A percentile compares a stretch with the other conserved stretches of the same genome.
Evolutionary conservation across 768 basidiomycete species (phyloP).

Genomic region (Suillus lakei): DNA sequence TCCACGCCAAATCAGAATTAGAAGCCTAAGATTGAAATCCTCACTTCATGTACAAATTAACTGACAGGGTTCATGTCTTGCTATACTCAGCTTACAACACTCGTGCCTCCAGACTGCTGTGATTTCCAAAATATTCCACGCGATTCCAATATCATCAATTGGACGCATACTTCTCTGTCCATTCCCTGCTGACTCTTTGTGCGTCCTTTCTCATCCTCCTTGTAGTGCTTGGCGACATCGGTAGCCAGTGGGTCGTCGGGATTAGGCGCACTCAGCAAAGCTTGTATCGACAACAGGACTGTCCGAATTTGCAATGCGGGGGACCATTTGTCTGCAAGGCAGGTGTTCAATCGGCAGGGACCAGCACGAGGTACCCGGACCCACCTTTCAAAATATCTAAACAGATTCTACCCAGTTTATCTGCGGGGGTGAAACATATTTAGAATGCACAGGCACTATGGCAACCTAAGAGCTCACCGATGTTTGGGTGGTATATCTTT

Average conservation of each 20-base stretch:
- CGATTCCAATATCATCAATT: conserved; percentile 22
- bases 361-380: conserved; percentile 16
- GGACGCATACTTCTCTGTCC: conserved; percentile 89
- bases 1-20: conserved; percentile 2
- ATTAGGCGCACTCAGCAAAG: conserved; percentile 94
- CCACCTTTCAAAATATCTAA: conserved; percentile 95
- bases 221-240: conserved; percentile 97
- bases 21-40: background rate
- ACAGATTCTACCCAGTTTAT: conserved; percentile 98
- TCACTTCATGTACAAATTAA: conserved; percentile 15
- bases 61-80: conserved; percentile 4
- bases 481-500: conserved; percentile 99
- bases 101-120: background rate
- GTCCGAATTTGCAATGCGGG: conserved; percentile 98
- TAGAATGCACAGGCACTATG: conserved; percentile 5
- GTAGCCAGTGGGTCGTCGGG: conserved; percentile 95
- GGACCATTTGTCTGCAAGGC: conserved; percentile 90
- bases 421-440: conserved; percentile 43
- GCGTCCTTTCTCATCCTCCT: conserved; percentile 96
- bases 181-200: conserved; percentile 89
- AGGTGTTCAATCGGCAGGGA: background rate
- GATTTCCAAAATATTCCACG: background rate
- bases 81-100: conserved; percentile 15
- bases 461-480: conserved; percentile 65
- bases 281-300: conserved; percentile 95